Percentiles rank a stretch among this genome's conserved stretches.
These are phyloP conservation scores for Apiotrichum porosum DNA, from an alignment of 1,284 basidiomycete species.

Conservation along the genomic window DNA sequence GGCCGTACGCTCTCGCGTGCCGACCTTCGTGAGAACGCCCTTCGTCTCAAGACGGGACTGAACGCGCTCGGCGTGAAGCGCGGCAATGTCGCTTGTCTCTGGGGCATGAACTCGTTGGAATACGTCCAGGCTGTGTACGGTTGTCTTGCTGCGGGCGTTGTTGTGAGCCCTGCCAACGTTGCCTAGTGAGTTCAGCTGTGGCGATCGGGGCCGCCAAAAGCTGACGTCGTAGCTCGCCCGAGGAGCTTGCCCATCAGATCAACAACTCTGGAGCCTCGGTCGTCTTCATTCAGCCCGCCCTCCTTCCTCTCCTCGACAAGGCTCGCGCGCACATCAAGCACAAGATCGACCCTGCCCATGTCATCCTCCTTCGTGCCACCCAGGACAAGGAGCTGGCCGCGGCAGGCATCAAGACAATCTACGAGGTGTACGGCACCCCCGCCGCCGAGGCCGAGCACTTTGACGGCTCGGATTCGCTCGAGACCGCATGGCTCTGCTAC, in stretches of 20 bases:
- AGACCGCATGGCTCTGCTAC: constrained; percentile 55
- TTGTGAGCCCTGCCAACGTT: constrained; percentile 39
- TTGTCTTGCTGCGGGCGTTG: constrained; percentile 40
- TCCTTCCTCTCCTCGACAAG: constrained; percentile 46
- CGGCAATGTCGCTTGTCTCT: constrained; percentile 39
- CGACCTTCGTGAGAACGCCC: constrained; percentile 56
- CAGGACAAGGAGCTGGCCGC: not conserved
- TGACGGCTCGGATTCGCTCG: constrained; percentile 4
- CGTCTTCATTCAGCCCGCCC: constrained; percentile 56
- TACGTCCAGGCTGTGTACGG: constrained; percentile 62
- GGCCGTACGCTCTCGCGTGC: constrained; percentile 58
- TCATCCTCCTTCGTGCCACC: constrained; percentile 25
- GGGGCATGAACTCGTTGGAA: constrained; percentile 55
- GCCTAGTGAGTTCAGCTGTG: constrained; percentile 29
- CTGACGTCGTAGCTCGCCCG: constrained; percentile 12
- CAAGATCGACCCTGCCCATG: constrained; percentile 15
- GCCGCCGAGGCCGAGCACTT: constrained; percentile 10
- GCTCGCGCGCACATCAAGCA: constrained; percentile 18
- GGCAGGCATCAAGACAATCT: constrained; percentile 8
- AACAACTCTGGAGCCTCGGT: constrained; percentile 56
- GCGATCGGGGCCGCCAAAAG: too few relatives aligned
- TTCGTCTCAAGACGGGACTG: constrained; percentile 58
- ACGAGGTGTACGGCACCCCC: constrained; percentile 1
- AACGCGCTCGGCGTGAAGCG: constrained; percentile 26
- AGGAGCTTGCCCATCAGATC: constrained; percentile 46